Base-by-base conservation (phyloP, 2,329 filamentous ascomycete species). In the Teratosphaeria viscida region DNA sequence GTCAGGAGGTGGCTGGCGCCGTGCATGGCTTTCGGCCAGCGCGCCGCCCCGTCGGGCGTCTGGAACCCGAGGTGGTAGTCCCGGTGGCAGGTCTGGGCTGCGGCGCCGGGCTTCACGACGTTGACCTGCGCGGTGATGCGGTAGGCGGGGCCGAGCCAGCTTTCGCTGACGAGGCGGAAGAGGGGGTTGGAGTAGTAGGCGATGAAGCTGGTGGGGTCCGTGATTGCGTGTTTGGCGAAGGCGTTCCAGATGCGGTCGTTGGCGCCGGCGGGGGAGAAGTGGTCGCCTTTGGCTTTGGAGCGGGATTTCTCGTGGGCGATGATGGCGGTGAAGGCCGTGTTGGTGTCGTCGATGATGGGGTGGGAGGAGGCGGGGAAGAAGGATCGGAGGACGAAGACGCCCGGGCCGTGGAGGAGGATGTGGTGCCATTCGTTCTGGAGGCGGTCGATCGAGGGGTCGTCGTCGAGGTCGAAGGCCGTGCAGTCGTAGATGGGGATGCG, bases 201-300 rank as follows among this genome's bases (percentile, higher is more conserved):
- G 0, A 81, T 61, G 65, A 86, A 86, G 0, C 79, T 81, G 0
- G 66, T 52, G 0, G 83, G 78, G 62, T 84, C 77, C 32, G 72
- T 67, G 2, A 81, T 68, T 23, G 77, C 80, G 65, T 86, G 84
- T 66, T 86, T 87, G 62, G 79, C 79, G 70, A 86, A 83, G 0
- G 83, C 83, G 72, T 86, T 86, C 83, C 83, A 87, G 72, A 86
- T 85, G 10, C 84, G 78, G 58, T 81, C 76, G 66, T 86, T 86
- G 27, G 77, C 76, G 26, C 80, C 79, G 2, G 76, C 74, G 4
- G 76, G 71, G 1, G 83, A 82, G 69, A 86, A 86, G 66, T 86
- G 84, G 68, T 86, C 84, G 26, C 84, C 84, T 57, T 79, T 78
- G 1, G 69, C 61, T 19, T 61, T 56, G 27, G 68, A 69, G n/a